Evolutionary conservation across 257 asterid species (phyloP), one percentile per base, ranked within the genome.

Genomic region (Rubia yunnanensis): DNA sequence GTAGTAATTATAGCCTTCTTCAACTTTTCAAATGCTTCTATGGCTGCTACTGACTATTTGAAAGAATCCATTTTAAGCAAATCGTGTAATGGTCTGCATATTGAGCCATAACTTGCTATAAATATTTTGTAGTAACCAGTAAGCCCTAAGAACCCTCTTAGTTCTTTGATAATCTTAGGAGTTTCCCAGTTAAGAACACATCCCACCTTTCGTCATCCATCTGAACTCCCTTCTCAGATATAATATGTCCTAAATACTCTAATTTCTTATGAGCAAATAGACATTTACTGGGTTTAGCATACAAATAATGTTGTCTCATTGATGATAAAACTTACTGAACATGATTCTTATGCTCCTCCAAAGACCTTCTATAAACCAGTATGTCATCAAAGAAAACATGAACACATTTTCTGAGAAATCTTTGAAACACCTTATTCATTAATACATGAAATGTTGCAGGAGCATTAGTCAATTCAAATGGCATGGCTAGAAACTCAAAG

Each of bases 371-470:
- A n/a, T n/a, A n/a, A n/a, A n/a, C n/a, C n/a, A 66, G 22, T 1
- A 65, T 66, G 7, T 52, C 63, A 20, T 65, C 9, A 48, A 65
- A 65, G 6, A 65, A n/a, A n/a, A n/a, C n/a, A n/a, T n/a, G n/a
- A n/a, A n/a, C n/a, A n/a, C n/a, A n/a, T n/a, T n/a, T n/a, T 35
- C 39, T 35, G 6, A 46, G 18, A 30, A 17, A 48, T 3, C 46
- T 27, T 11, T 11, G 7, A 20, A 63, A 23, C 1, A 36, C 11
- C 1, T 30, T 15, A 35, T 35, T 60, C 65, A 60, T 60, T 0
- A 60, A 5, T 1, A 23, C 17, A 2, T 60, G 50, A 18, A 60
- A 60, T 1, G 65, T 60, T 0, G 18, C 36, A 2, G 50, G 65
- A 1, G 11, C 56, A 38, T 39, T 63, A 5, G 55, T 38, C 0